Percentiles rank a stretch among this genome's conserved stretches.
phyloP scores from a whole-genome alignment of 2,329 filamentous ascomycete genomes.

The Penicillium sp. region DNA sequence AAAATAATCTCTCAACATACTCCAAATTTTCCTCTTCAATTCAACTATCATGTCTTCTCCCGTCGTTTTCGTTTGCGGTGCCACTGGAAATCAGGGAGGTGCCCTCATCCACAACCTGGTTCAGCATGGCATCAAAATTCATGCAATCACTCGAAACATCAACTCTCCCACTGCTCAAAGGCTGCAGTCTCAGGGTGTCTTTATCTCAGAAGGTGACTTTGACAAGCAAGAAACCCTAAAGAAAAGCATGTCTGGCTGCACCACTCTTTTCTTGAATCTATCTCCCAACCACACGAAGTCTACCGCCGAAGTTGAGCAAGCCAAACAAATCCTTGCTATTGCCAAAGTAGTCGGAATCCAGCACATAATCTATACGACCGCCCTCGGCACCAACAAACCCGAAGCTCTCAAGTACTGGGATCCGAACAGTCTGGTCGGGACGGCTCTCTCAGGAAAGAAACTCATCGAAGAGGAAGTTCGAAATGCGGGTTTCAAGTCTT shows the following conservation, averaged over 20 bases:
- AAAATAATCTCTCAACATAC: neutral
- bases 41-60: slow-evolving; percentile 20
- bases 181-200: slow-evolving; percentile 38
- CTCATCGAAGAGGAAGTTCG: slow-evolving; percentile 51
- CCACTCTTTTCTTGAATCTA: slow-evolving; percentile 38
- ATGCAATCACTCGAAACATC: slow-evolving; percentile 42
- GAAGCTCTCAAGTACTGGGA: slow-evolving; percentile 37
- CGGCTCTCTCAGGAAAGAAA: slow-evolving; percentile 49
- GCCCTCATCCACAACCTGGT: slow-evolving; percentile 39
- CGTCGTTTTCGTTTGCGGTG: slow-evolving; percentile 37
- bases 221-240: slow-evolving; percentile 37
- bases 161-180: slow-evolving; percentile 34
- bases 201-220: slow-evolving; percentile 40
- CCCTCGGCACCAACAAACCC: slow-evolving; percentile 39
- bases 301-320: slow-evolving; percentile 35
- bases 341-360: slow-evolving; percentile 40
- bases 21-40: slow-evolving; percentile 6
- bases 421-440: slow-evolving; percentile 37
- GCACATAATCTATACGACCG: slow-evolving; percentile 41
- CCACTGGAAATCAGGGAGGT: slow-evolving; percentile 42
- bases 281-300: slow-evolving; percentile 22
- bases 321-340: slow-evolving; percentile 31
- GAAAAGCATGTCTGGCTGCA: slow-evolving; percentile 40
- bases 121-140: slow-evolving; percentile 35
- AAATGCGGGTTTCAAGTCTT: slow-evolving; percentile 47